Base-by-base conservation (phyloP, 1,139 yeast species). In the Meyerozyma guilliermondii region DNA sequence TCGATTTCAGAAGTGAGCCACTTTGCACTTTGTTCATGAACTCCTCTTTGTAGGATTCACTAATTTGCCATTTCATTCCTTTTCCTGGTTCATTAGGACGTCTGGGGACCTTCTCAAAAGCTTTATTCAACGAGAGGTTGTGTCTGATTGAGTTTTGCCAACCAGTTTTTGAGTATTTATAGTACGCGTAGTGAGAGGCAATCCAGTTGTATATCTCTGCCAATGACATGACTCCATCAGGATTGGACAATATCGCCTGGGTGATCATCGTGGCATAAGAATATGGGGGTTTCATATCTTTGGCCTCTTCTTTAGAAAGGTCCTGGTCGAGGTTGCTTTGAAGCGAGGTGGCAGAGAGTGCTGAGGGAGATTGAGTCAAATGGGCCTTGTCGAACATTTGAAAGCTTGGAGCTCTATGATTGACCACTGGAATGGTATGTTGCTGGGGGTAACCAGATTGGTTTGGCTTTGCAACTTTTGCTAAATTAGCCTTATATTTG, bases 31-130 rank as follows among this genome's bases (percentile, higher is more conserved):
- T 87, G 51, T 74, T 79, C 59, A 89, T 68, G 54, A 89, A 91
- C 50, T 94, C 98, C 41, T 81, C 83, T 55, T 86, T 84, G 59
- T 86, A 89, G 39, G 83, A 72, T 37, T 87, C 94, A 50, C 89
- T 81, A 46, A 92, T 91, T 65, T 89, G 95, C 99, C 99, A 92
- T 65, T 92, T 92, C 95, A 92, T 92, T 49, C 98, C 98, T 63
- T 92, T 92, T 26, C 99, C 98, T 0, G 98, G 97, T 64, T 92
- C 98, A 61, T 88, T 86, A 16, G 95, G 92, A 60, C 87, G 80
- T 56, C 98, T 76, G 22, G 98, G 96, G 22, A 91, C 97, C 65
- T 92, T 92, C 58, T 91, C 98, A 59, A 87, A 87, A 8, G 95
- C 92, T 60, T 87, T 87, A 61, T 86, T 87, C 43, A 87, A 67